Conservation (phyloP, 495 filamentous ascomycete genomes). For the Pyrenula massariospora region DNA sequence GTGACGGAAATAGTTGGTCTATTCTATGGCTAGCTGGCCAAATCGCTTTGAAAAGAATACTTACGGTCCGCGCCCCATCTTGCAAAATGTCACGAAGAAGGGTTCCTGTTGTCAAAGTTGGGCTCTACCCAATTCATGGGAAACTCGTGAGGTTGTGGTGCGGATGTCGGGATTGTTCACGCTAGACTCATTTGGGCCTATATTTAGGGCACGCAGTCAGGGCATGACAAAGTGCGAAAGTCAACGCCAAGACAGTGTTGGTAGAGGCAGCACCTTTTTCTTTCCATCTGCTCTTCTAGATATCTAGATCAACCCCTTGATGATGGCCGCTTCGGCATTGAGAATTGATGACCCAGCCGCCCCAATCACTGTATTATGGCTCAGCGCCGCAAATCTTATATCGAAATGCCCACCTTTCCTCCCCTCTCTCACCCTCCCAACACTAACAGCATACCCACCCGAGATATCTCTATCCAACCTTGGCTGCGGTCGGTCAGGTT, state of each 20-base stretch:
- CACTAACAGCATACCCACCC: constrained; percentile 68
- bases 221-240: too few species aligned
- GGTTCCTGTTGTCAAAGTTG: not conserved
- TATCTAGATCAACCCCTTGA: constrained; percentile 72
- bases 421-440: constrained; percentile 61
- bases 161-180: too few species aligned
- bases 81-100: not conserved
- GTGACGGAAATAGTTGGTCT: not conserved
- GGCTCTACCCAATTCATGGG: too few species aligned
- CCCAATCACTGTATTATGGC: constrained; percentile 87
- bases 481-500: constrained; percentile 75
- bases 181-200: too few species aligned
- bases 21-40: constrained; percentile 2
- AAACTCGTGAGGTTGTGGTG: too few species aligned
- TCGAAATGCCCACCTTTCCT: constrained; percentile 69
- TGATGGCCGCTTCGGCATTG: constrained; percentile 84
- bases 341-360: constrained; percentile 90
- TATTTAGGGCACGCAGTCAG: too few species aligned
- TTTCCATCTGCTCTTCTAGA: too few species aligned
- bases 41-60: not conserved
- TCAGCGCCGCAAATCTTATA: constrained; percentile 70
- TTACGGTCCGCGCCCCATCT: not conserved
- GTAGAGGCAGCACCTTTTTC: too few species aligned
- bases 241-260: too few species aligned
- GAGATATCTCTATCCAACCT: constrained; percentile 65